phyloP scores from a whole-genome alignment of 2,329 filamentous ascomycete species.

The Lithohypha guttulata region DNA sequence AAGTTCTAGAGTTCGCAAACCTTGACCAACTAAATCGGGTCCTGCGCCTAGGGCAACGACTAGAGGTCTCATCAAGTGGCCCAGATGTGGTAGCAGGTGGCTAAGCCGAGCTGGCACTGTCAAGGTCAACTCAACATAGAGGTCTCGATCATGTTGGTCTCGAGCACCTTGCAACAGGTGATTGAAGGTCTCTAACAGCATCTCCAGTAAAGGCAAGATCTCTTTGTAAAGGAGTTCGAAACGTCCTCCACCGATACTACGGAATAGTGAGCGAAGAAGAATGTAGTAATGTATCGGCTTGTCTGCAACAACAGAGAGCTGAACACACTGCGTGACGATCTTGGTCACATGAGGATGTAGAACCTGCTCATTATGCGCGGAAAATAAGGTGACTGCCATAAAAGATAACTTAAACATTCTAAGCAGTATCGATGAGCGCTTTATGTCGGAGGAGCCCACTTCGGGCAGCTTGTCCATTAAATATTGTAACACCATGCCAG shows the following conservation, averaged over 20 bases:
- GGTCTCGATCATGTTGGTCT: slow-evolving; percentile 79
- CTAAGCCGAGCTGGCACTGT: slow-evolving; percentile 91
- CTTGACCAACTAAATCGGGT: slow-evolving; percentile 88
- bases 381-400: slow-evolving; percentile 97
- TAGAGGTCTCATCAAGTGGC: slow-evolving; percentile 90
- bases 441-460: slow-evolving; percentile 82
- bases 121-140: slow-evolving; percentile 93
- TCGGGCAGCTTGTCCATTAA: slow-evolving; percentile 94
- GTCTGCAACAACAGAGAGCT: slow-evolving; percentile 86
- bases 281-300: slow-evolving; percentile 99
- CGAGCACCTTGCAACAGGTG: slow-evolving; percentile 82
- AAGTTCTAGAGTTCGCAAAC: slow-evolving; percentile 81
- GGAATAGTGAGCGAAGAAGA: slow-evolving; percentile 79
- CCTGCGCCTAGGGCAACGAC: slow-evolving; percentile 91
- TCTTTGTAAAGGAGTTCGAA: slow-evolving; percentile 99
- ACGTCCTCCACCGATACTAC: slow-evolving; percentile 91
- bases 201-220: slow-evolving; percentile 88
- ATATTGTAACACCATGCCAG: slow-evolving; percentile 94
- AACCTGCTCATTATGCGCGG: slow-evolving; percentile 87
- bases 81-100: slow-evolving; percentile 87
- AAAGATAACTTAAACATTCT: slow-evolving; percentile 96
- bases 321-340: slow-evolving; percentile 94
- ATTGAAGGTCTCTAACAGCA: slow-evolving; percentile 94
- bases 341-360: slow-evolving; percentile 91
- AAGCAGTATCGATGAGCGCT: slow-evolving; percentile 83